These are phyloP conservation scores for Nakaseomyces sp. DNA, from an alignment of 1,139 yeast species.

Conservation along the genomic window DNA sequence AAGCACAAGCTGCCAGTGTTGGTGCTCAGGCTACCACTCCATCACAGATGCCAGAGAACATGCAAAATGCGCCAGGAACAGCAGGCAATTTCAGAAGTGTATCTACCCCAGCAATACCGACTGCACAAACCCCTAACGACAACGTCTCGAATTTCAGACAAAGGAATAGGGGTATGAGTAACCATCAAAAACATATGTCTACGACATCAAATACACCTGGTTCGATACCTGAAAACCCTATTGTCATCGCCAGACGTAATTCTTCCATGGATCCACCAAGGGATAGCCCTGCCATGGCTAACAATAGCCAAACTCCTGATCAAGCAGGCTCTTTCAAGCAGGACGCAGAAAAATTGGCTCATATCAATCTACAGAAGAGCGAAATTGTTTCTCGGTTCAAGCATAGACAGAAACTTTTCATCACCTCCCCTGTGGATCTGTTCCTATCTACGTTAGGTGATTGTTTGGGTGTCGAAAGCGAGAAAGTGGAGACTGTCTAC, in stretches of 20 bases:
- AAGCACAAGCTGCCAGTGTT: background rate
- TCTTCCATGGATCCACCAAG: constrained; percentile 1
- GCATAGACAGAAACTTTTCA: constrained; percentile 30
- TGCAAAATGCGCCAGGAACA: background rate
- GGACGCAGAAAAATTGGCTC: constrained; percentile 26
- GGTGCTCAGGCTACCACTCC: background rate
- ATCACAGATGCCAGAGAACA: background rate
- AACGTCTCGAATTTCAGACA: background rate
- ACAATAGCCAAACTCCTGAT: constrained; percentile 6
- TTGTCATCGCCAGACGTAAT: background rate
- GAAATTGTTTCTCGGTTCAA: constrained; percentile 29
- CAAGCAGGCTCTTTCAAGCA: constrained; percentile 7
- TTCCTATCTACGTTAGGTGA: constrained; percentile 30
- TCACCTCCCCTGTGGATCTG: constrained; percentile 27
- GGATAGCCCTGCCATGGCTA: background rate
- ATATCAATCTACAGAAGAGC: constrained; percentile 24
- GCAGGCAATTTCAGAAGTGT: constrained; percentile 4
- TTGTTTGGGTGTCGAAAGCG: constrained; percentile 27
- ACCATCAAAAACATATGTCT: background rate
- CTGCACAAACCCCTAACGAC: constrained; percentile 4
- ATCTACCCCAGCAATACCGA: constrained; percentile 1
- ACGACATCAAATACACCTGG: background rate
- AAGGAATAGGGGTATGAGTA: background rate
- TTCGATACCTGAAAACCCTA: background rate
- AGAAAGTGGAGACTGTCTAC: constrained; percentile 22